These are phyloP conservation scores for Panellus pusillus DNA, from an alignment of 768 basidiomycete genomes.

Conservation along the genomic window DNA sequence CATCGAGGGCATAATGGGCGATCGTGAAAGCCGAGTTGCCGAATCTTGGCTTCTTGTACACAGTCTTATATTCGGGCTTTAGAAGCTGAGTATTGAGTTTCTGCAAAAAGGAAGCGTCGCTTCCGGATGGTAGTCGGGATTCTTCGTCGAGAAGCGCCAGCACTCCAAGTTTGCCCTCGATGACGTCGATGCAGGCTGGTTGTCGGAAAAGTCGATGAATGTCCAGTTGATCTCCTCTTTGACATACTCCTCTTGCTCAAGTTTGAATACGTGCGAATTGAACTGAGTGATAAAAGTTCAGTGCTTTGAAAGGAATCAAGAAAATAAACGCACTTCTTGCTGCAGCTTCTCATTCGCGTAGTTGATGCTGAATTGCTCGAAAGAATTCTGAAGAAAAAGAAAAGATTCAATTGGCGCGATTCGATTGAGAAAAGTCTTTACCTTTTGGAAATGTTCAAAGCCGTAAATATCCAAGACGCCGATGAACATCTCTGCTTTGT, in stretches of 20 bases:
- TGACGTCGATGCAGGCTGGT: constrained; percentile 98
- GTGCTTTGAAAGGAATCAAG: background rate
- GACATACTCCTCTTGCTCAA: constrained; percentile 99
- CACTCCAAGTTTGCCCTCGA: constrained; percentile 96
- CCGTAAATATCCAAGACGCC: constrained; percentile 98
- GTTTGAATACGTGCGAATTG: constrained; percentile 98
- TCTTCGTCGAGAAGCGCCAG: constrained; percentile 95
- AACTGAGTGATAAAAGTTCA: constrained; percentile 54
- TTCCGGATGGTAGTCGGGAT: constrained; percentile 92
- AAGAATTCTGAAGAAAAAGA: constrained; percentile 59
- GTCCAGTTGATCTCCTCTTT: constrained; percentile 99
- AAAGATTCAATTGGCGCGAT: background rate
- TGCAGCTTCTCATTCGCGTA: constrained; percentile 98
- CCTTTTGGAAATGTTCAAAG: constrained; percentile 97
- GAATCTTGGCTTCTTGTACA: constrained; percentile 99
- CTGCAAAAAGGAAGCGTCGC: constrained; percentile 88
- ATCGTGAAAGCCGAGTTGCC: constrained; percentile 97
- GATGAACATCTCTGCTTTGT: constrained; percentile 96
- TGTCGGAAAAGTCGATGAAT: constrained; percentile 99
- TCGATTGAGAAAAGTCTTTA: constrained; percentile 23
- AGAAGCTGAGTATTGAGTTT: constrained; percentile 85
- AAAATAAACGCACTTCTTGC: constrained; percentile 72
- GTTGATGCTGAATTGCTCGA: constrained; percentile 99
- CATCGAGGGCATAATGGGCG: constrained; percentile 96
- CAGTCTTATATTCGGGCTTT: constrained; percentile 81